Base-by-base conservation (phyloP, 75 land plant genomes). In the Cunninghamia lanceolata region DNA sequence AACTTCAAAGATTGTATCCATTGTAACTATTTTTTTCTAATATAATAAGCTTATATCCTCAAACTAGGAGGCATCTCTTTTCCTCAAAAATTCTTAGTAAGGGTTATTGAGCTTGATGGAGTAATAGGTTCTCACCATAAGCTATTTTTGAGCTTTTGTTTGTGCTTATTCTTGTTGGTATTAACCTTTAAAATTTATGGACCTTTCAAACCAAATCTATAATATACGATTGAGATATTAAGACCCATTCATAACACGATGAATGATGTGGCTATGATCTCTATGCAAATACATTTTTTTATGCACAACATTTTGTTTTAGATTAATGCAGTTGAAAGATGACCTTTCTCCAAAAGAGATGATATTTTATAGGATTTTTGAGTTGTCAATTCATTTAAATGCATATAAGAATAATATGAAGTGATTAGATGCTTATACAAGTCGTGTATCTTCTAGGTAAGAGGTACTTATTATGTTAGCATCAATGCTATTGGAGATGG, bases 391-490 rank as follows among this genome's bases (percentile, higher is more conserved):
- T 80, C 32, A 45, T 28, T 80, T n/a, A 14, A 9, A 66, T 80
- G 82, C 47, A 80, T 28, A 43, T n/a, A 15, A 77, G 45, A 77
- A 77, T 9, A 80, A n/a, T 45, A 32, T 43, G 82, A 42, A 43
- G 30, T n/a, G 3, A 38, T 80, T 43, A 47, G 13, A 80, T 43
- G 15, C 30, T 28, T 43, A 45, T 30, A n/a, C n/a, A 45, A 11
- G 47, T n/a, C 45, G 28, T 45, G 34, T 43, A n/a, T 80, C 46
- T 80, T 35, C 42, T 84, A 95, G 96, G 73, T 92, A 21, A 87
- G 86, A 84, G 95, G 97, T 76, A 94, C 89, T 30, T 94, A 89
- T 76, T 94, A 91, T 84, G 19, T 94, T 63, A 92, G 90, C 63
- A 87, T 95, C 38, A 54, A 95, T 71, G 76, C 74, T 25, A 43